Conservation (phyloP, 495 filamentous ascomycete genomes). For the Aspergillus panamensis region DNA sequence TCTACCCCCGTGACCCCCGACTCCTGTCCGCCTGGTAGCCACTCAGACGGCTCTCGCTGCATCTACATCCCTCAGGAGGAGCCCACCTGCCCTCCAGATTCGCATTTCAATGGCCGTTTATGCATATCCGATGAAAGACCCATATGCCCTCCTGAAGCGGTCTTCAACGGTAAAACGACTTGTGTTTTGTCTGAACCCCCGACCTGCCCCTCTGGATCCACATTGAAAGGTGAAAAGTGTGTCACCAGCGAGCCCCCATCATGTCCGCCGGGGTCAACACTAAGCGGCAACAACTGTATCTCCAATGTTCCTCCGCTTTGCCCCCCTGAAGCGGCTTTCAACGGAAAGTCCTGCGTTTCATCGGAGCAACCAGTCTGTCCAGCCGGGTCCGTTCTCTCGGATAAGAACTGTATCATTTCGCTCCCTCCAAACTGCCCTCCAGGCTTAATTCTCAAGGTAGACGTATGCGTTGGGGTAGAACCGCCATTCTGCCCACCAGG, state of each 20-base stretch:
- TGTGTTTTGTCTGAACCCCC: background rate
- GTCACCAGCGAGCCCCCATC: background rate
- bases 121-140: background rate
- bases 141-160: background rate
- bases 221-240: conserved; percentile 8
- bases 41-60: background rate
- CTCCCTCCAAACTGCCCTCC: conserved; percentile 4
- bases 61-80: background rate
- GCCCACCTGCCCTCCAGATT: background rate
- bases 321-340: conserved; percentile 1
- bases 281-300: conserved; percentile 6
- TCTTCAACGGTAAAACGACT: background rate
- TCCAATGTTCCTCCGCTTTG: conserved; percentile 1
- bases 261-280: conserved; percentile 4
- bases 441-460: background rate
- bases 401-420: conserved; percentile 3
- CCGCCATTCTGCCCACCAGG: conserved; percentile 4
- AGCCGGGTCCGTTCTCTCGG: background rate
- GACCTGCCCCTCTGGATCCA: conserved; percentile 4
- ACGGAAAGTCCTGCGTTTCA: conserved; percentile 10
- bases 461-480: background rate
- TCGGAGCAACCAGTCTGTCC: conserved; percentile 11
- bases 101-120: background rate
- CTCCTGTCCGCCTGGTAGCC: background rate
- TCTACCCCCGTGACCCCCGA: background rate